Conservation (phyloP, 2,329 filamentous ascomycete genomes). For the Alternaria conjuncta region DNA sequence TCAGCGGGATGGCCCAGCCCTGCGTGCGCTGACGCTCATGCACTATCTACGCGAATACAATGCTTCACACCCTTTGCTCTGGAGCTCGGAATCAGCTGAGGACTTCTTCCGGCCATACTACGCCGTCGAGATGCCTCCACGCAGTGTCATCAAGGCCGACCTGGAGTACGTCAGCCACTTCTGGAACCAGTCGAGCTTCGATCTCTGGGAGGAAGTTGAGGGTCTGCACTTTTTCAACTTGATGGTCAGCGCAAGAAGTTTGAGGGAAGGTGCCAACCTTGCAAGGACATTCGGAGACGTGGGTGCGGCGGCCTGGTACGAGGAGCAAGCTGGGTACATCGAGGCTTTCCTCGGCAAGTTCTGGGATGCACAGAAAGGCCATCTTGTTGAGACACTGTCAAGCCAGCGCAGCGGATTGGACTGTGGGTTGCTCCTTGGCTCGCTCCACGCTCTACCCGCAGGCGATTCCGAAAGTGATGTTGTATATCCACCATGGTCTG, state of each 20-base stretch:
- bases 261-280: slow-evolving; percentile 45
- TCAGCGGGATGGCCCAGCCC: slow-evolving; percentile 54
- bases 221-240: slow-evolving; percentile 52
- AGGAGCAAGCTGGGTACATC: slow-evolving; percentile 44
- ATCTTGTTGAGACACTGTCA: slow-evolving; percentile 47
- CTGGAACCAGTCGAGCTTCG: slow-evolving; percentile 53
- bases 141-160: slow-evolving; percentile 54
- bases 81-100: slow-evolving; percentile 31
- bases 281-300: slow-evolving; percentile 43
- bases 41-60: slow-evolving; percentile 51
- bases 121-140: slow-evolving; percentile 41
- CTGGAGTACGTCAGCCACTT: slow-evolving; percentile 53
- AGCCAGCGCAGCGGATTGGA: slow-evolving; percentile 46
- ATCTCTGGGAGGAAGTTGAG: slow-evolving; percentile 56
- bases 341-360: slow-evolving; percentile 45
- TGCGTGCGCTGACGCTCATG: slow-evolving; percentile 53
- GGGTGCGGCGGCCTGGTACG: slow-evolving; percentile 50
- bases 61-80: slow-evolving; percentile 47
- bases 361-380: slow-evolving; percentile 46
- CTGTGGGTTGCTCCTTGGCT: slow-evolving; percentile 48
- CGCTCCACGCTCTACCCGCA: slow-evolving; percentile 43
- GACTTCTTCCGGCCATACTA: slow-evolving; percentile 48
- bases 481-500: slow-evolving; percentile 45
- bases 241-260: slow-evolving; percentile 47
- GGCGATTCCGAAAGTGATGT: slow-evolving; percentile 21